Base-by-base conservation (phyloP, 805 yeast genomes). In the Metschnikowia arizonensis region DNA sequence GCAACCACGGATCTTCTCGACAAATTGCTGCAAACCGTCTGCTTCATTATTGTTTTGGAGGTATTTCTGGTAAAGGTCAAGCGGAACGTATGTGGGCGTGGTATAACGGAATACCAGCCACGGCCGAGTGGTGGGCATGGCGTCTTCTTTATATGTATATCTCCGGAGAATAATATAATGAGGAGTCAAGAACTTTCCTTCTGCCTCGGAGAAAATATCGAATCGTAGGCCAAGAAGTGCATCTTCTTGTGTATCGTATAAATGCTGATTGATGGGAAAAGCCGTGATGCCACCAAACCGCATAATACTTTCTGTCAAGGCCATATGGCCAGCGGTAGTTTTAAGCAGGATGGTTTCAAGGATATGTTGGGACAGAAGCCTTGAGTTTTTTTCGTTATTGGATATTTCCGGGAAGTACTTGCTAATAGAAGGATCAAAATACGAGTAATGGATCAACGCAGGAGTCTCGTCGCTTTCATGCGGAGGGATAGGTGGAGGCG, bases 231-330 rank as follows among this genome's bases (percentile, higher is more conserved):
- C 83, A 25, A 78, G 48, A 29, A 68, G 56, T 9, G 60, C 56
- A 8, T 63, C 68, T 32, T 52, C 56, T 14, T 42, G 45, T 0
- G 52, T 46, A 9, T 56, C 65, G 39, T 64, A 63, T 19, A 65
- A 46, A 15, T 47, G 47, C 45, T 64, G 65, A 50, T 74, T 74
- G 33, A 78, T 64, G 0, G 80, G 78, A 44, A 78, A 78, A 0
- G 74, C 74, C 0, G 82, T 77, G 25, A 74, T 54, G 1, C 82
- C 81, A 5, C 69, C 74, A 46, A 77, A 54, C 42, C 83, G 54
- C 45, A 65, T 68, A 15, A 76, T 59, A 50, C 76, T 77, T 48
- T 78, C 83, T 36, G 66, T 54, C 35, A 69, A 33, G n/a, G 54
- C 54, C 42, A 36, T 21, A 10, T 19, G 33, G 23, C 50, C 49